phyloP scores from a whole-genome alignment of 2,329 filamentous ascomycete genomes.

The Exophiala spinifera region DNA sequence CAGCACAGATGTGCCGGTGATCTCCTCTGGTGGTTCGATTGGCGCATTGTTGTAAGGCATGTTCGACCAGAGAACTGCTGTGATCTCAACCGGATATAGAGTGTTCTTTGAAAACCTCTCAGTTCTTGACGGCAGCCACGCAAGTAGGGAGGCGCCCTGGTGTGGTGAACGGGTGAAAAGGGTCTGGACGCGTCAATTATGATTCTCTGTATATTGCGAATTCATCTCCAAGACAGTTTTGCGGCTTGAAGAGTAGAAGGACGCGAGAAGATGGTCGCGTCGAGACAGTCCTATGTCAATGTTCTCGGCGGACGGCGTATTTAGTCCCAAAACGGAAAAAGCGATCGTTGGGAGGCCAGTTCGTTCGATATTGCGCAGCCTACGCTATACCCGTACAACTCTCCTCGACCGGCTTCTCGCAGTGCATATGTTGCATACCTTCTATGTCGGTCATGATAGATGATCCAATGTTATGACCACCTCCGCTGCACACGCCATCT shows the following conservation, averaged over 20 bases:
- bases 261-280: slow-evolving; percentile 9
- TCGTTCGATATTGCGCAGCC: background rate
- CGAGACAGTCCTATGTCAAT: slow-evolving; percentile 5
- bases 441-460: slow-evolving; percentile 14
- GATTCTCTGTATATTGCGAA: too few relatives aligned
- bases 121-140: background rate
- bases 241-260: background rate
- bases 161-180: background rate
- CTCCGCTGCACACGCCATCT: slow-evolving; percentile 38
- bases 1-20: slow-evolving; percentile 79
- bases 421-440: background rate
- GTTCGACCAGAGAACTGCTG: background rate
- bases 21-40: slow-evolving; percentile 74
- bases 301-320: slow-evolving; percentile 8
- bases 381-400: too few relatives aligned
- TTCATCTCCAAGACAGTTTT: background rate
- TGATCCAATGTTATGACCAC: slow-evolving; percentile 48
- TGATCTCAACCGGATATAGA: background rate
- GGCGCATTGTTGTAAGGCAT: slow-evolving; percentile 93
- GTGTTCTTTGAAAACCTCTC: too few relatives aligned
- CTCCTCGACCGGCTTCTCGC: too few relatives aligned
- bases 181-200: too few relatives aligned
- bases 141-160: too few relatives aligned
- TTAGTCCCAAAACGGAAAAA: slow-evolving; percentile 26
- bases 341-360: background rate